Base-by-base conservation (phyloP, 768 basidiomycete genomes). In the Lentinula boryana region DNA sequence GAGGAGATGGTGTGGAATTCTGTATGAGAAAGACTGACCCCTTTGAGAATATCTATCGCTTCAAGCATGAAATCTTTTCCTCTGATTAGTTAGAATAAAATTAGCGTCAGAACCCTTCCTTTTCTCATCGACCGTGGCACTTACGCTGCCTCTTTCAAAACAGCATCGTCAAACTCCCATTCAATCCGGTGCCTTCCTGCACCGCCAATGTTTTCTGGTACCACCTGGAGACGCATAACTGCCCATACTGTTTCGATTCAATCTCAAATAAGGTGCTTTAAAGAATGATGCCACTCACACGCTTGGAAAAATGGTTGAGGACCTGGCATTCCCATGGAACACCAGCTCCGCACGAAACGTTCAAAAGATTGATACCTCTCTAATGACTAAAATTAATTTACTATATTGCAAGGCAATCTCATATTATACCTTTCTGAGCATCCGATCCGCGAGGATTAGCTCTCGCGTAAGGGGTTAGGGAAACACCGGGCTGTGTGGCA, bases 51-150 rank as follows among this genome's bases (percentile, higher is more conserved):
- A 66, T 91, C 86, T 60, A 95, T 86, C 9, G 91, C 92, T 74
- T 95, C 93, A 55, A 91, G 78, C 93, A 95, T 95, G 71, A 96
- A 96, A 66, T 94, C 91, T 73, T 92, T 91, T 62, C 94, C 94
- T 69, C 93, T 95, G 72, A 13, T 56, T 56, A 31, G 36, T n/a
- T 43, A 40, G 40, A 60, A 64, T 56, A 64, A 66, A 67, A 40
- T 57, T 62, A 66, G 62, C 46, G 58, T 55, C 63, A 64, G 51
- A 53, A 13, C 64, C 60, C 63, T 23, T 68, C 31, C 63, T 63
- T 18, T 63, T 31, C 63, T 61, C 58, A 40, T 63, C 50, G 36
- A 32, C 21, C 49, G 63, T 62, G 35, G 58, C 49, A 84, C 93
- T 79, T 79, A 93, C 93, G 91, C 93, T 64, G 93, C 84, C 74